These are phyloP conservation scores for Symbiotaphrina buchneri DNA, from an alignment of 495 filamentous ascomycete species.

Conservation along the genomic window DNA sequence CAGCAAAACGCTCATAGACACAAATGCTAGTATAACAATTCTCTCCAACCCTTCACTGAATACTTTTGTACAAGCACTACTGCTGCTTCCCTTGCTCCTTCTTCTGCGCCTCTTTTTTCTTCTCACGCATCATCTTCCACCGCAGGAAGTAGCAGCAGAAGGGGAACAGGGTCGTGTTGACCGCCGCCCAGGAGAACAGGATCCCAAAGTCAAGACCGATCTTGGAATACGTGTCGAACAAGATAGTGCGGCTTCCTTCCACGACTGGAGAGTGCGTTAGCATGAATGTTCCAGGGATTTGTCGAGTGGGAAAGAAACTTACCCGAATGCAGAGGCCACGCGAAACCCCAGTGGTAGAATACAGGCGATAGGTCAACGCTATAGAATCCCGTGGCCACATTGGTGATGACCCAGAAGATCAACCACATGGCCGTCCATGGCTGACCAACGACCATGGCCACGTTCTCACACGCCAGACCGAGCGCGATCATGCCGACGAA, in stretches of 20 bases:
- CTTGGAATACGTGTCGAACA: slow-evolving; percentile 37
- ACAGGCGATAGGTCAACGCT: slow-evolving; percentile 29
- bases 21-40: too few species aligned
- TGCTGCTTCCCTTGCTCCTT: too few species aligned
- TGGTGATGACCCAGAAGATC: slow-evolving; percentile 59
- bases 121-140: too few species aligned
- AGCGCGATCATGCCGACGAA: slow-evolving; percentile 46
- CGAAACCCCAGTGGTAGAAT: slow-evolving; percentile 48
- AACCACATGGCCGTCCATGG: slow-evolving; percentile 50
- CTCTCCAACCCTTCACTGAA: too few species aligned
- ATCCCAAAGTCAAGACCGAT: slow-evolving; percentile 45
- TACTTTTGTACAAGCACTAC: too few species aligned
- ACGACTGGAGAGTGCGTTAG: slow-evolving; percentile 20
- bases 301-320: slow-evolving; percentile 7
- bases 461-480: slow-evolving; percentile 49
- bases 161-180: slow-evolving; percentile 35
- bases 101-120: too few species aligned
- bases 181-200: slow-evolving; percentile 33
- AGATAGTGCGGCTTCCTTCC: slow-evolving; percentile 32
- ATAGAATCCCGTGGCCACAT: slow-evolving; percentile 44
- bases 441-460: slow-evolving; percentile 42
- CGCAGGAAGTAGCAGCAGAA: slow-evolving; percentile 33
- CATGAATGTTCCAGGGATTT: not conserved
- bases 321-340: slow-evolving; percentile 47
- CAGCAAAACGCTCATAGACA: too few species aligned